Conservation (phyloP, 176 grass and related monocot genomes). For the Pharus latifolius region DNA sequence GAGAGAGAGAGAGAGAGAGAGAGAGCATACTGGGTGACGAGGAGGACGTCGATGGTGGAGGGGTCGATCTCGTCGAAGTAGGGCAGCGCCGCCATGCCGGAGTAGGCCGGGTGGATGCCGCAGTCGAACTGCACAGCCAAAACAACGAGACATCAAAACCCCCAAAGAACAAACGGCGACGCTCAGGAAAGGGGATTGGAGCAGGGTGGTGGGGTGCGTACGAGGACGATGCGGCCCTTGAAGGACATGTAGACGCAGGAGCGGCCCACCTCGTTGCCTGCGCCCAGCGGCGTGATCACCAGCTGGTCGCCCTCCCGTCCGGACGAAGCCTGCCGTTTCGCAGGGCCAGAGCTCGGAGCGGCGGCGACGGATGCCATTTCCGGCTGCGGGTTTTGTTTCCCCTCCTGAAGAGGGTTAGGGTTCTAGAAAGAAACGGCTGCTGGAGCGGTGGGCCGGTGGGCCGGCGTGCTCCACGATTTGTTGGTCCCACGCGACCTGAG, state of each 20-base stretch:
- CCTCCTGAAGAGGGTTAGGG: neutral
- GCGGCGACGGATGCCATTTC: conserved; percentile 20
- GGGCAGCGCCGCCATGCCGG: conserved; percentile 76
- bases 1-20: neutral
- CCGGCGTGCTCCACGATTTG: too few relatives aligned
- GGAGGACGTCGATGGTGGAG: conserved; percentile 84
- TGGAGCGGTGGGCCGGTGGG: too few relatives aligned
- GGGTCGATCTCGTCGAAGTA: conserved; percentile 99
- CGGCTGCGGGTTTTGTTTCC: too few relatives aligned
- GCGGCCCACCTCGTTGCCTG: conserved; percentile 85
- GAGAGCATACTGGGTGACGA: conserved; percentile 61
- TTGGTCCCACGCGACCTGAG: too few relatives aligned
- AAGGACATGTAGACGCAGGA: conserved; percentile 98
- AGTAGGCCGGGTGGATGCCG: conserved; percentile 92
- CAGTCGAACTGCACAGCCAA: conserved; percentile 59
- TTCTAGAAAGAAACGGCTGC: neutral
- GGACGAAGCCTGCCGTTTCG: conserved; percentile 26
- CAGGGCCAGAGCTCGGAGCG: neutral
- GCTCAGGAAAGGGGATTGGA: neutral
- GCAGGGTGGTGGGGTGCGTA: neutral
- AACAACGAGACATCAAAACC: neutral
- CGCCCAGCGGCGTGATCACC: conserved; percentile 69
- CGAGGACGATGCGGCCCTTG: conserved; percentile 85
- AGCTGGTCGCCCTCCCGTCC: conserved; percentile 63
- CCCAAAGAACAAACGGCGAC: neutral